Evolutionary conservation across 345 rosid genomes (phyloP).

Genomic region (Adansonia digitata): DNA sequence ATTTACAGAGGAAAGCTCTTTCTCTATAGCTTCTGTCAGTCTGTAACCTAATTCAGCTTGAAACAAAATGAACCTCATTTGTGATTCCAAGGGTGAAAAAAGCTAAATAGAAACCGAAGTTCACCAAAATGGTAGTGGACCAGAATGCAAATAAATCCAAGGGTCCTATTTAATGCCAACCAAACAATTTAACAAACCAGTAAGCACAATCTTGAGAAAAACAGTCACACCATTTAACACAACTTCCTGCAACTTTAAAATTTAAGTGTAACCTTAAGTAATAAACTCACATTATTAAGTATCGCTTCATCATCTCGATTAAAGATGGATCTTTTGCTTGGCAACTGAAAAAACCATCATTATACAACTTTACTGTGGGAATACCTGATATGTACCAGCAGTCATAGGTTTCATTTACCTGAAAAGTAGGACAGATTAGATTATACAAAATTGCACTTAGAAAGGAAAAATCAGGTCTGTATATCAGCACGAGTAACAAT

Average conservation of each 20-base stretch:
- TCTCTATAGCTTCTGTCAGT: neutral
- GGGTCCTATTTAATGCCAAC: neutral
- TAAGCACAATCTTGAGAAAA: neutral
- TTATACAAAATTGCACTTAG: neutral
- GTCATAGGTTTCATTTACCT: slow-evolving; percentile 88
- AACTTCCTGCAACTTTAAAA: neutral
- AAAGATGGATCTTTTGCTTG: slow-evolving; percentile 56
- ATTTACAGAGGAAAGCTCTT: neutral
- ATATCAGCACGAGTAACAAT: neutral
- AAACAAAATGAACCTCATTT: neutral
- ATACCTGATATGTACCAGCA: slow-evolving; percentile 75
- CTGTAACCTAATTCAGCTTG: neutral
- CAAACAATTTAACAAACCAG: neutral
- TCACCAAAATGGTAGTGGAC: neutral
- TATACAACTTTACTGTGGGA: slow-evolving; percentile 67
- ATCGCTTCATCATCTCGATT: slow-evolving; percentile 50
- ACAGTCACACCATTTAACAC: neutral
- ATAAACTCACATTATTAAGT: slow-evolving; percentile 54
- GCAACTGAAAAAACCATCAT: slow-evolving; percentile 63
- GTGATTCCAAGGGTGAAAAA: neutral
- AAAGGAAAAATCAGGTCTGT: neutral
- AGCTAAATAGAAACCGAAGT: neutral
- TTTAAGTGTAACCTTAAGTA: neutral
- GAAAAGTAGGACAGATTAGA: slow-evolving; percentile 7
- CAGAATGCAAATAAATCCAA: neutral